Base-by-base conservation (phyloP, 2,329 filamentous ascomycete genomes). In the Massarina eburnea region DNA sequence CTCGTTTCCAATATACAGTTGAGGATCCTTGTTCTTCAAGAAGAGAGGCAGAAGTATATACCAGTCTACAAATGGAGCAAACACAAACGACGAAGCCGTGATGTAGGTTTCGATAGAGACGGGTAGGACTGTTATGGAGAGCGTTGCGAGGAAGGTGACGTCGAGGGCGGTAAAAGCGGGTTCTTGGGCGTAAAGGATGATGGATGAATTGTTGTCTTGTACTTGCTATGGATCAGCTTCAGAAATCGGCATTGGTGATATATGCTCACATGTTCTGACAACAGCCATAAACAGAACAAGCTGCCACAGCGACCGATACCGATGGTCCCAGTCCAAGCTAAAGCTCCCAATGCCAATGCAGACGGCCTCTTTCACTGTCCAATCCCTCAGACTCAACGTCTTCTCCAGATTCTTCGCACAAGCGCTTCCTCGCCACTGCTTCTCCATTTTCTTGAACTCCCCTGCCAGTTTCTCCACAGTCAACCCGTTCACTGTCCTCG, bases 1-100 rank as follows among this genome's bases (percentile, higher is more conserved):
- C 34, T 68, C 64, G 41, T 70, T 71, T 10, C 68, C 68, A 27
- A 71, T 51, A 36, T 70, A 71, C 26, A 71, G 32, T 10, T 47
- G 43, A 1, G 68, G 68, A 43, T 70, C 47, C 18, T 54, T 60
- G 2, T 30, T 50, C 20, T 54, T 51, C 17, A 71, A 39, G 35
- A 70, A 68, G 0, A 54, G 36, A 0, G 66, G 64, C 1, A 70
- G 51, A 0, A 70, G 55, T 14, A 71, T 41, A 22, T 56, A 58
- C 61, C 67, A 70, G 14, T 71, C 67, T 19, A 71, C 61, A 26
- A 71, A 71, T 0, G 68, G 68, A 22, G 65, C 64, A 43, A 59
- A 71, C 3, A 71, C 57, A 24, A 71, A 69, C 1, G 61, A 51
- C 0, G 30, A 20, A 0, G 45, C 10, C 0, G 54, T 43, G 15